Evolutionary conservation across 2,329 filamentous ascomycete genomes (phyloP).

Genomic region (Sclerotinia sclerotiorum): DNA sequence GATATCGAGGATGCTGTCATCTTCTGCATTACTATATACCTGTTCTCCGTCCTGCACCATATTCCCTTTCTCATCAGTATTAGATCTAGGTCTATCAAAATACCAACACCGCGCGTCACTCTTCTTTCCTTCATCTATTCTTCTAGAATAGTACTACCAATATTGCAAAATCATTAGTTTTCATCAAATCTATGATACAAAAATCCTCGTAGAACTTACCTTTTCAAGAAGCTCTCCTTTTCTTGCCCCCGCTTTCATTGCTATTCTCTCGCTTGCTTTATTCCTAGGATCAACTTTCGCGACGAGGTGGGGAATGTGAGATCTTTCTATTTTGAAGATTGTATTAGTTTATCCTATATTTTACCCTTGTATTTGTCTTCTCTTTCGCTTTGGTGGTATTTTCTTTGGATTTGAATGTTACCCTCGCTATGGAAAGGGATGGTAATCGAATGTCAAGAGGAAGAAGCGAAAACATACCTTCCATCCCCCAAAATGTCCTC

Average conservation of each 20-base stretch:
- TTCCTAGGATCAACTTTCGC: slow-evolving; percentile 31
- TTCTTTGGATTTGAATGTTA: not conserved
- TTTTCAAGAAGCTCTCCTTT: slow-evolving; percentile 25
- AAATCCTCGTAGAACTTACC: not conserved
- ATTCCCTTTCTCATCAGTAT: not conserved
- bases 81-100: slow-evolving; percentile 29
- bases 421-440: not conserved
- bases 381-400: not conserved
- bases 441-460: not conserved
- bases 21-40: no score
- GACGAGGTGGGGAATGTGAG: slow-evolving; percentile 28
- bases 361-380: no score
- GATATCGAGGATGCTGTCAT: not conserved
- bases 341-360: not conserved
- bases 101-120: slow-evolving; percentile 30
- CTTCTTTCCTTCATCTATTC: slow-evolving; percentile 18
- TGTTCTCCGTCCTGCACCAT: not conserved
- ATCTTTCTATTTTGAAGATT: slow-evolving; percentile 24
- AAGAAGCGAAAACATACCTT: slow-evolving; percentile 19
- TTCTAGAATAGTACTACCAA: not conserved
- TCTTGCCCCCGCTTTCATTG: slow-evolving; percentile 28
- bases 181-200: not conserved
- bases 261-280: slow-evolving; percentile 27
- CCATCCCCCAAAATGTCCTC: slow-evolving; percentile 29
- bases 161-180: not conserved